Evolutionary conservation across 176 grass and related monocot species (phyloP).

Genomic region (Phragmites australis): DNA sequence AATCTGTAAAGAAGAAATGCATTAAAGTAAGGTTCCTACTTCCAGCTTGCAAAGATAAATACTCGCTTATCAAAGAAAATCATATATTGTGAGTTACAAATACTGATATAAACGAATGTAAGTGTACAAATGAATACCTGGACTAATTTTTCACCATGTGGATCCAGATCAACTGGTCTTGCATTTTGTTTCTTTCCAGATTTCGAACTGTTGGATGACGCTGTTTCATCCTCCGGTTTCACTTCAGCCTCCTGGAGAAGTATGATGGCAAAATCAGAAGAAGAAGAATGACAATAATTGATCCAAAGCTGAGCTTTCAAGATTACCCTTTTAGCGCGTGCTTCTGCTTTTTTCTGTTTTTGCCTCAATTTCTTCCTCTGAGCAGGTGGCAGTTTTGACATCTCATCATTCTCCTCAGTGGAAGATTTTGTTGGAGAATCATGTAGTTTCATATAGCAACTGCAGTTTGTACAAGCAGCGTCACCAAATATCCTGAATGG

Average conservation of each 20-base stretch:
- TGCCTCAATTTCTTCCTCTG: slow-evolving; percentile 98
- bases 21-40: background rate
- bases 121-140: slow-evolving; percentile 58
- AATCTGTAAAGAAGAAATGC: slow-evolving; percentile 55
- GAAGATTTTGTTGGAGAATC: slow-evolving; percentile 85
- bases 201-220: slow-evolving; percentile 63
- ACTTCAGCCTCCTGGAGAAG: slow-evolving; percentile 87
- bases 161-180: slow-evolving; percentile 89
- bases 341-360: slow-evolving; percentile 98
- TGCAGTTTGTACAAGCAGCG: slow-evolving; percentile 31
- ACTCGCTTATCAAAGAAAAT: background rate
- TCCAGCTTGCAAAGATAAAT: background rate
- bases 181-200: slow-evolving; percentile 80
- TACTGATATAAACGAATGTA: background rate
- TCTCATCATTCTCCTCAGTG: slow-evolving; percentile 75
- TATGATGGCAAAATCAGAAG: slow-evolving; percentile 36
- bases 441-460: slow-evolving; percentile 96
- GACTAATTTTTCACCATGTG: slow-evolving; percentile 85
- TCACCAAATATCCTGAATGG: slow-evolving; percentile 33
- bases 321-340: slow-evolving; percentile 95
- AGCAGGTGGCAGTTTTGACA: slow-evolving; percentile 87
- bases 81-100: background rate
- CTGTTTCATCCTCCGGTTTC: slow-evolving; percentile 80
- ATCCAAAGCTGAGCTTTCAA: slow-evolving; percentile 21
- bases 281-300: slow-evolving; percentile 9